These are phyloP conservation scores for Phaeosphaeria sp. DNA, from an alignment of 2,329 filamentous ascomycete species.

Conservation along the genomic window DNA sequence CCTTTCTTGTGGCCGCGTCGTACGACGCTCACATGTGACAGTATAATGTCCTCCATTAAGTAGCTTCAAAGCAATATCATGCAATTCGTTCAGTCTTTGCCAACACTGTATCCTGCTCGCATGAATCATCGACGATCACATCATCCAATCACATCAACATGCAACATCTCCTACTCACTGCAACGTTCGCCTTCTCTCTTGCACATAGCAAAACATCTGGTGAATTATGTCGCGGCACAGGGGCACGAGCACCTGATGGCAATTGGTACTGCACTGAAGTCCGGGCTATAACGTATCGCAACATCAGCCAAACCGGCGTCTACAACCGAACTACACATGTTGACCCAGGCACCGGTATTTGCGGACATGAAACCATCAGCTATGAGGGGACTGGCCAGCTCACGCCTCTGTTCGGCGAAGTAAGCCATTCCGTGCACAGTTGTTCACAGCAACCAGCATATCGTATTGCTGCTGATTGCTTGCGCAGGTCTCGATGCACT, in stretches of 20 bases:
- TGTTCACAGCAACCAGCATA: not conserved
- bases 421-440: conserved; percentile 50
- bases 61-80: not conserved
- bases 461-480: not conserved
- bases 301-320: conserved; percentile 64
- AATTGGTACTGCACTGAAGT: conserved; percentile 74
- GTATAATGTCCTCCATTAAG: not conserved
- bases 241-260: conserved; percentile 49
- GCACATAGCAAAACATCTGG: conserved; percentile 32
- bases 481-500: conserved; percentile 70
- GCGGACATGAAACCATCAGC: conserved; percentile 57
- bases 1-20: not conserved
- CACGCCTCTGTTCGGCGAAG: conserved; percentile 73
- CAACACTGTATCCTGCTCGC: not conserved
- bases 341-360: conserved; percentile 61
- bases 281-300: conserved; percentile 70
- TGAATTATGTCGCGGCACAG: conserved; percentile 44
- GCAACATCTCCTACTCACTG: conserved; percentile 22
- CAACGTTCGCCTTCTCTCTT: conserved; percentile 14
- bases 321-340: conserved; percentile 72
- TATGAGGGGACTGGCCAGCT: conserved; percentile 68
- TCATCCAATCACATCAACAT: conserved; percentile 22
- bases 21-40: not conserved
- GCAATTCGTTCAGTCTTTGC: not conserved
- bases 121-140: not conserved